Evolutionary conservation across 2,329 filamentous ascomycete genomes (phyloP).

Genomic region (Zymoseptoria ardabiliae): DNA sequence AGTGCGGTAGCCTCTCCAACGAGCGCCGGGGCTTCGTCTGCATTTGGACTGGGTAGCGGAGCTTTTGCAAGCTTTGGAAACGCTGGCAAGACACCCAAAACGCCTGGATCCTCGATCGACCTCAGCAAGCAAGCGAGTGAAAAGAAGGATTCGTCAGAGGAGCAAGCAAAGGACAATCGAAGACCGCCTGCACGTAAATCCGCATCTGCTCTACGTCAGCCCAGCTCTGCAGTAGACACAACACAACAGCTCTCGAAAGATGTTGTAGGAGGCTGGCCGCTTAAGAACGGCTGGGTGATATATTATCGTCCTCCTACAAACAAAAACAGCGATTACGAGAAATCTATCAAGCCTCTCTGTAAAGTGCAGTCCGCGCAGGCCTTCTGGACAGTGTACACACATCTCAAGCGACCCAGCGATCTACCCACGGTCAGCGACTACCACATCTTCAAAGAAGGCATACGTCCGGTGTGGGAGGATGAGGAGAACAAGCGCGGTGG

Average conservation of each 20-base stretch:
- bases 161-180: constrained; percentile 22
- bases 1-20: constrained; percentile 60
- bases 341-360: constrained; percentile 83
- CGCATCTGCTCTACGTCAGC: constrained; percentile 15
- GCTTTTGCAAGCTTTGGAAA: constrained; percentile 92
- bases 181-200: constrained; percentile 22
- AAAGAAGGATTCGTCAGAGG: constrained; percentile 53
- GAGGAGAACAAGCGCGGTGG: constrained; percentile 93
- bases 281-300: constrained; percentile 88
- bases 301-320: constrained; percentile 96
- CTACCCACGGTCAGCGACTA: constrained; percentile 93
- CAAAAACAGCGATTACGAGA: constrained; percentile 97
- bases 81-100: constrained; percentile 72
- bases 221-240: constrained; percentile 9
- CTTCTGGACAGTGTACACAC: constrained; percentile 82
- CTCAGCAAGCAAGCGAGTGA: constrained; percentile 55
- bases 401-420: constrained; percentile 80
- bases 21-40: constrained; percentile 65
- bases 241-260: constrained; percentile 28
- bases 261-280: constrained; percentile 38
- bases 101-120: constrained; percentile 67
- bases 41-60: constrained; percentile 88
- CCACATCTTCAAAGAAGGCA: constrained; percentile 94
- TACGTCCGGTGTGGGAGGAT: constrained; percentile 97
- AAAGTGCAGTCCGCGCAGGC: constrained; percentile 76